Conservation (phyloP, 2,329 filamentous ascomycete genomes). For the Stagonosporopsis vannaccii region DNA sequence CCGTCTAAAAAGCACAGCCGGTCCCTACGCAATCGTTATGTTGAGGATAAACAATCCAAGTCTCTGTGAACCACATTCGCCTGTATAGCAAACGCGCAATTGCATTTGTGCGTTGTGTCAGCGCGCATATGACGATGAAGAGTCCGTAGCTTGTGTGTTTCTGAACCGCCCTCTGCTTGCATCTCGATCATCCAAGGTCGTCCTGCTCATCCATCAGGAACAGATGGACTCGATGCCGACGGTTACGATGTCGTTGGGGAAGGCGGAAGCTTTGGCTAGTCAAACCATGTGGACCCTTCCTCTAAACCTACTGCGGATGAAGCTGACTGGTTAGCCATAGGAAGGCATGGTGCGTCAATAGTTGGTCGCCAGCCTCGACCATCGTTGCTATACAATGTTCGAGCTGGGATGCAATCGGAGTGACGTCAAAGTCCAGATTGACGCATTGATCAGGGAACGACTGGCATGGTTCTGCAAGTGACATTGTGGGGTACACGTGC, state of each 20-base stretch:
- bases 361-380: background rate
- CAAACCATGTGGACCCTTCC: background rate
- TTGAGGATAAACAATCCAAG: background rate
- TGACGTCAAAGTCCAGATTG: background rate
- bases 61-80: background rate
- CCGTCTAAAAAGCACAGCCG: background rate
- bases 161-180: background rate
- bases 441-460: background rate
- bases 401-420: background rate
- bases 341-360: background rate
- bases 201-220: constrained; percentile 7
- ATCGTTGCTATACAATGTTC: background rate
- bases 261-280: background rate
- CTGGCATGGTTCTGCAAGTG: background rate
- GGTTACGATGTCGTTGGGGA: background rate
- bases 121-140: background rate
- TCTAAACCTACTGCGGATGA: background rate
- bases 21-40: background rate
- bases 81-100: background rate
- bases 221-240: constrained; percentile 12
- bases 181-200: background rate
- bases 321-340: background rate
- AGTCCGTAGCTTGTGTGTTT: background rate
- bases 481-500: constrained; percentile 7
- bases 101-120: background rate